Conservation (phyloP, 441 rosid genomes). For the Euphorbia celastroides region DNA sequence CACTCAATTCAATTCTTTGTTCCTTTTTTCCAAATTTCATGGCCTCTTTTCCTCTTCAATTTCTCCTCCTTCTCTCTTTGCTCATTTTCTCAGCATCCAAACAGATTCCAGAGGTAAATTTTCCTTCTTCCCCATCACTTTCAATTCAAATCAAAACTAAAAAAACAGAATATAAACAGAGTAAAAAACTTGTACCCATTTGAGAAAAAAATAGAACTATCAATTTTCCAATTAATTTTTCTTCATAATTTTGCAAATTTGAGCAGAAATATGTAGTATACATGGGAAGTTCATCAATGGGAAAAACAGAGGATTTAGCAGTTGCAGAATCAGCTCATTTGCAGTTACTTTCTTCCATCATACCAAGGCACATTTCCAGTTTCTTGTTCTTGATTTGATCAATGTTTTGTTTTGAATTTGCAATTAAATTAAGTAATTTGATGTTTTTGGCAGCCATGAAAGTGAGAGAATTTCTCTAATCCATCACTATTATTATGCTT, state of each 20-base stretch:
- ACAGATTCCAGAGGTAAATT: constrained; percentile 34
- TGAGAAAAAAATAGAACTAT: too few species aligned
- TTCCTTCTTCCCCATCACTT: neutral
- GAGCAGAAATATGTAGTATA: too few species aligned
- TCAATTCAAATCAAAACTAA: neutral
- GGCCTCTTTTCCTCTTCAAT: constrained; percentile 38
- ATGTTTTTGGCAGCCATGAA: constrained; percentile 29
- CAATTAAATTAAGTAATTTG: neutral
- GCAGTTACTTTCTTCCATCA: neutral
- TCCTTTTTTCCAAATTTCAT: constrained; percentile 15
- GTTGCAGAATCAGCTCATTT: neutral
- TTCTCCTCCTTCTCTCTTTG: constrained; percentile 23
- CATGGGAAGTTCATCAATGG: neutral
- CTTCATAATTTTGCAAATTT: too few species aligned
- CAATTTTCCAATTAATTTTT: too few species aligned
- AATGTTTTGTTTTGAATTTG: neutral
- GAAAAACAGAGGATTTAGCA: neutral
- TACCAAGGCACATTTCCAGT: too few species aligned
- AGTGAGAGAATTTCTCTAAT: constrained; percentile 35
- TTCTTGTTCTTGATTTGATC: neutral
- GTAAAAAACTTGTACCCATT: too few species aligned
- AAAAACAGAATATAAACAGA: neutral
- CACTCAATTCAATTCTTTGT: neutral
- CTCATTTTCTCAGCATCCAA: constrained; percentile 24
- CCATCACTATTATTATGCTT: constrained; percentile 59